Percentiles rank a stretch among this genome's conserved stretches.
These are phyloP conservation scores for Rhododendron molle DNA, from an alignment of 148 eudicot species.

Conservation along the genomic window DNA sequence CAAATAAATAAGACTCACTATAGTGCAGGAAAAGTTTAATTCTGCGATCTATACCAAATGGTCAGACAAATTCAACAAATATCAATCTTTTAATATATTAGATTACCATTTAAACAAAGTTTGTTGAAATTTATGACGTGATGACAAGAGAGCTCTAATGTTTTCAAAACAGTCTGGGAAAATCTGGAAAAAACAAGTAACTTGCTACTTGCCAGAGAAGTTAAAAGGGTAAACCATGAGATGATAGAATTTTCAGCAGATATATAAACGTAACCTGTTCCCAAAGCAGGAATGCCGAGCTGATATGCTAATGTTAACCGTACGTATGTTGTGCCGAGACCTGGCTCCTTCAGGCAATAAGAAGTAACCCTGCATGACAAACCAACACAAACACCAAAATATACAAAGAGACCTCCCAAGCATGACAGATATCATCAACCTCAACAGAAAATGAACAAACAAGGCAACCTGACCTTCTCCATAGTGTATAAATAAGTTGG, in stretches of 20 bases:
- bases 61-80: background rate
- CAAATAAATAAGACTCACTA: background rate
- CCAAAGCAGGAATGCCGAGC: conserved; percentile 93
- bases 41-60: background rate
- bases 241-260: background rate
- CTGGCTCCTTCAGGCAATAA: conserved; percentile 90
- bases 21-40: background rate
- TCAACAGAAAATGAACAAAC: background rate
- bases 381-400: background rate
- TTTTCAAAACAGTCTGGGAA: background rate
- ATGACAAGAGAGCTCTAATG: background rate
- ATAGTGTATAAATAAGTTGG: conserved; percentile 83
- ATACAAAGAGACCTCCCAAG: background rate
- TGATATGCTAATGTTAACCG: conserved; percentile 82
- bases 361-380: conserved; percentile 69
- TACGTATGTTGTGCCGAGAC: conserved; percentile 62
- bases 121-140: background rate
- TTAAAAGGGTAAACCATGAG: background rate
- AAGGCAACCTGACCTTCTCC: conserved; percentile 59
- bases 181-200: background rate
- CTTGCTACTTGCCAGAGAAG: background rate
- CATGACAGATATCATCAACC: background rate
- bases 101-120: background rate
- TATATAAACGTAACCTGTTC: conserved; percentile 50
- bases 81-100: background rate